Base-by-base conservation (phyloP, 2,329 filamentous ascomycete genomes). In the Tolypocladium ovalisporum region DNA sequence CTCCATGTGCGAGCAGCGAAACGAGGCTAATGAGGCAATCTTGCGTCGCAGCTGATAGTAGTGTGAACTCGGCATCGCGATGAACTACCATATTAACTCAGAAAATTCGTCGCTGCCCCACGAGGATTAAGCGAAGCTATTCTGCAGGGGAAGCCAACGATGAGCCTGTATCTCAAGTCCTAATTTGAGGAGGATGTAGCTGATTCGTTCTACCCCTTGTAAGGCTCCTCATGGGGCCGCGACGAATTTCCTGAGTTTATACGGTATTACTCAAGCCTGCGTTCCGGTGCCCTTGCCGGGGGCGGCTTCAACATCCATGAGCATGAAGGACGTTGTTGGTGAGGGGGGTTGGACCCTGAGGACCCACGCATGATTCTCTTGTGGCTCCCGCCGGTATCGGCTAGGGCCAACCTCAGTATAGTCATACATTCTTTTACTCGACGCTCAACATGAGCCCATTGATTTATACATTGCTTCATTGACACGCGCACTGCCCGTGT, bases 31-130 rank as follows among this genome's bases (percentile, higher is more conserved):
- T n/a, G 47, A 52, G 29, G 19, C 29, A 22, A 15, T 6, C 15
- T 34, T n/a, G 6, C 7, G 5, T 34, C 2, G 29, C 52, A 61
- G 60, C 42, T 61, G 1, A 60, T 61, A 24, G 39, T 61, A 13
- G 57, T 60, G 22, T 61, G 22, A 57, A 24, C n/a, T 32, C 29
- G 47, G 47, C 29, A 52, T 35, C 19, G 47, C 47, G 29, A 52
- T 10, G 29, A 35, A 12, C 44, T 42, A 12, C 39, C 22, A 22
- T 4, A 19, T n/a, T n/a, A n/a, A n/a, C n/a, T n/a, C n/a, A n/a
- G n/a, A n/a, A n/a, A n/a, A n/a, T n/a, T n/a, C n/a, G n/a, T n/a
- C n/a, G n/a, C n/a, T n/a, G n/a, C n/a, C n/a, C n/a, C n/a, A n/a
- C n/a, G n/a, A n/a, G n/a, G n/a, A n/a, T n/a, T n/a, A n/a, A n/a